A percentile compares a stretch with the other conserved stretches of the same genome.
phyloP scores from a whole-genome alignment of 2,329 filamentous ascomycete species.

The Didymella segeticola region DNA sequence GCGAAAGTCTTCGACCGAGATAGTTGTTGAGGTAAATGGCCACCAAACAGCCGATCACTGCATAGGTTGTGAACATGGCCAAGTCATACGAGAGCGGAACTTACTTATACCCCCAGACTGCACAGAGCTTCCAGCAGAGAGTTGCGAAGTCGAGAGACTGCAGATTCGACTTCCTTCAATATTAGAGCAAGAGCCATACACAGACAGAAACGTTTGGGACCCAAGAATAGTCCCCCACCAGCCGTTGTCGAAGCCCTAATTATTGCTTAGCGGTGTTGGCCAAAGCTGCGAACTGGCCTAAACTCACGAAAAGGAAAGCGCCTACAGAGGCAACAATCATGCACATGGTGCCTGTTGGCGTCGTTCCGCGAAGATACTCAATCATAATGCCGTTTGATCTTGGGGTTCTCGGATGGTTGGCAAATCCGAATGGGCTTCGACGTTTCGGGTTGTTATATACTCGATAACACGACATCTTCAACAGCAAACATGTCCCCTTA shows the following conservation, averaged over 20 bases:
- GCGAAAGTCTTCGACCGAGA: background rate
- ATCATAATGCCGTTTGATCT: background rate
- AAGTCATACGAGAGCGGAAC: background rate
- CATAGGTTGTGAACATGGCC: background rate
- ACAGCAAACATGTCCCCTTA: too few relatives aligned
- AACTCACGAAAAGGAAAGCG: background rate
- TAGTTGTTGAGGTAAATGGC: background rate
- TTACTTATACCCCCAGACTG: background rate
- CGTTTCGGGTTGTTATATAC: too few relatives aligned
- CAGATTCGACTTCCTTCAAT: background rate
- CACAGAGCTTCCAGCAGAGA: background rate
- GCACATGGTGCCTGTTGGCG: background rate
- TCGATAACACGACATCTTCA: too few relatives aligned
- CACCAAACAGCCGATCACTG: background rate
- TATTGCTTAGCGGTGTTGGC: background rate
- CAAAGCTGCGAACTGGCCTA: background rate
- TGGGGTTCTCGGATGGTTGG: background rate
- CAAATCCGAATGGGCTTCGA: background rate
- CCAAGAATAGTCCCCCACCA: background rate
- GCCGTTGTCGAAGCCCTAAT: background rate
- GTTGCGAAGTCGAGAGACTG: background rate
- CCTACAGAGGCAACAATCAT: background rate
- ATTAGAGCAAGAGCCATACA: background rate
- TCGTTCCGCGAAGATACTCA: background rate
- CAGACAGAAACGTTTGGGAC: background rate